Percentiles rank a stretch among this genome's conserved stretches.
phyloP scores from a whole-genome alignment of 2,329 filamentous ascomycete species.

The Venturia oleaginea region DNA sequence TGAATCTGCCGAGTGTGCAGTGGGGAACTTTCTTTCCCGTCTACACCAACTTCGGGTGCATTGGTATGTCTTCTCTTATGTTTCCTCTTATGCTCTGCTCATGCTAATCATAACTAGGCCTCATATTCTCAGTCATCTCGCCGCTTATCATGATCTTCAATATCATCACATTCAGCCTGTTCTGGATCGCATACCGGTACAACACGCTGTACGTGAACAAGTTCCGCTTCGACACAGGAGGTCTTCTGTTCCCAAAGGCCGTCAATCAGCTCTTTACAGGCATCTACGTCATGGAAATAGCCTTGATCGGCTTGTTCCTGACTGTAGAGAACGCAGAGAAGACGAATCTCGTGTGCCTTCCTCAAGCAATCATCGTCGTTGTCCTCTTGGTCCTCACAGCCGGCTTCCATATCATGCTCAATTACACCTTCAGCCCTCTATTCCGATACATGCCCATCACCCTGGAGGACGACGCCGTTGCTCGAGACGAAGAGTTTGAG shows the following conservation, averaged over 20 bases:
- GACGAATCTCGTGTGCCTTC: conserved; percentile 48
- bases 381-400: conserved; percentile 60
- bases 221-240: conserved; percentile 83
- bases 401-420: conserved; percentile 72
- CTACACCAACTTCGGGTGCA: conserved; percentile 61
- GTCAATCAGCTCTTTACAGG: conserved; percentile 95
- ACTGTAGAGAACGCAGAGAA: conserved; percentile 52
- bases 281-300: conserved; percentile 89
- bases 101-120: background rate
- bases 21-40: conserved; percentile 96
- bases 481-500: conserved; percentile 84
- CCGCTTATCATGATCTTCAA: conserved; percentile 90
- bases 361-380: conserved; percentile 81
- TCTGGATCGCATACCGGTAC: conserved; percentile 95
- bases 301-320: conserved; percentile 83
- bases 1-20: conserved; percentile 62
- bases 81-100: background rate
- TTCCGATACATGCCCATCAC: conserved; percentile 89
- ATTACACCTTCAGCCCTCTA: conserved; percentile 73
- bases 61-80: conserved; percentile 36
- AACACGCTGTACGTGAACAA: conserved; percentile 92
- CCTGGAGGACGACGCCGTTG: conserved; percentile 85
- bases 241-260: conserved; percentile 80
- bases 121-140: conserved; percentile 76
- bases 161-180: conserved; percentile 78